phyloP scores from a whole-genome alignment of 495 filamentous ascomycete genomes.

The Gamarada debralockiae region DNA sequence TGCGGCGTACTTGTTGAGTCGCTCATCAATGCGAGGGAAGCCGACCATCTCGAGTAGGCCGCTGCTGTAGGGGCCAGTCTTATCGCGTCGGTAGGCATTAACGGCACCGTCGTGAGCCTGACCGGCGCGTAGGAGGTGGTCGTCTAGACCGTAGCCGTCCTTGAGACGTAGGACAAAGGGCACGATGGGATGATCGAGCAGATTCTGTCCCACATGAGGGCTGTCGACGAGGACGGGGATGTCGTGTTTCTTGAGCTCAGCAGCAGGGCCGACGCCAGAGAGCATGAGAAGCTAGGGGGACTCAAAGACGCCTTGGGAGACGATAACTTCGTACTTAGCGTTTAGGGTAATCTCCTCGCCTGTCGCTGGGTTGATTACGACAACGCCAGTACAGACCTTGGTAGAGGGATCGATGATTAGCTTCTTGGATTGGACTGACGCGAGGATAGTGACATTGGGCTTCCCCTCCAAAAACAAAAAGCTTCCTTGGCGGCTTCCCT shows the following conservation, averaged over 20 bases:
- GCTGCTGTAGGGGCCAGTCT: conserved; percentile 40
- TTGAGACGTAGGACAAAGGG: conserved; percentile 52
- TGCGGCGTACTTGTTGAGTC: conserved; percentile 41
- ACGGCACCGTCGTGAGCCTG: conserved; percentile 38
- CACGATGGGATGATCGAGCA: conserved; percentile 50
- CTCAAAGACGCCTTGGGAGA: conserved; percentile 16
- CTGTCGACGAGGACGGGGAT: conserved; percentile 51
- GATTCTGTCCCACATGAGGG: conserved; percentile 57
- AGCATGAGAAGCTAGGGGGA: conserved; percentile 19
- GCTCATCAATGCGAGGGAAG: conserved; percentile 45
- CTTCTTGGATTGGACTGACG: conserved; percentile 43
- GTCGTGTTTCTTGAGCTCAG: conserved; percentile 39
- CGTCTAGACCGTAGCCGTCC: conserved; percentile 50
- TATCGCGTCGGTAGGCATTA: conserved; percentile 38
- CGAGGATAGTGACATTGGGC: conserved; percentile 51
- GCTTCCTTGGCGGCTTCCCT: conserved; percentile 50
- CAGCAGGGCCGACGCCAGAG: conserved; percentile 18
- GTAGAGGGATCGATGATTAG: conserved; percentile 47
- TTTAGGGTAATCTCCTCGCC: conserved; percentile 7
- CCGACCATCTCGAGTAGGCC: conserved; percentile 51
- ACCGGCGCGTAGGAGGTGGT: conserved; percentile 46
- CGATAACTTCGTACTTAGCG: conserved; percentile 22
- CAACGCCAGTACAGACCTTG: conserved; percentile 19
- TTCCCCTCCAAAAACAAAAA: conserved; percentile 50
- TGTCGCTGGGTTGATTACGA: background rate